Evolutionary conservation across 129 eudicot genomes (phyloP).

Genomic region (Centella asiatica): DNA sequence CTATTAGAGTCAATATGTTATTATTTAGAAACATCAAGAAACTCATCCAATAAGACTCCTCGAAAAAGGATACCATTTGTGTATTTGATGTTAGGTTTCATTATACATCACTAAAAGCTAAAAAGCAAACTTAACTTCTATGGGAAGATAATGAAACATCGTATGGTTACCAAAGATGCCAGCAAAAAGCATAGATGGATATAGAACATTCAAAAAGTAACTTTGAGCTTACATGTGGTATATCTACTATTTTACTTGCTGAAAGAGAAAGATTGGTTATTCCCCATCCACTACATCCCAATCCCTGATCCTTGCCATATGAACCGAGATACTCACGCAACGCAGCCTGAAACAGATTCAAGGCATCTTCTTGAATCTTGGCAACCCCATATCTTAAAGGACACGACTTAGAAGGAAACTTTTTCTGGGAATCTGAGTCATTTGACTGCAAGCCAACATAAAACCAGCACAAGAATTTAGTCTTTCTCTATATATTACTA

Average conservation of each 20-base stretch:
- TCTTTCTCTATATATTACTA: not conserved
- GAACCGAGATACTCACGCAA: constrained; percentile 70
- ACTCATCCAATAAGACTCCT: no score
- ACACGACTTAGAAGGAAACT: constrained; percentile 92
- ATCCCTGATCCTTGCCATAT: constrained; percentile 20
- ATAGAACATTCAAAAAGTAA: not conserved
- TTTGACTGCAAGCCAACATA: constrained; percentile 36
- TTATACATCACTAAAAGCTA: not conserved
- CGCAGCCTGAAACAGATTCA: constrained; percentile 68
- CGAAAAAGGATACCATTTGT: no score
- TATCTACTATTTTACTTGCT: constrained; percentile 73
- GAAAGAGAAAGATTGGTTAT: constrained; percentile 73
- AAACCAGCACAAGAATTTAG: not conserved
- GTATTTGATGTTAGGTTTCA: not conserved
- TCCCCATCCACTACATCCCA: constrained; percentile 58
- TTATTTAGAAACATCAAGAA: no score
- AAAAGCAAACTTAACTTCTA: no score
- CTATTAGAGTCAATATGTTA: no score
- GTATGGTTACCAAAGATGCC: not conserved
- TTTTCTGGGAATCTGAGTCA: constrained; percentile 62
- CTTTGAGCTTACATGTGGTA: constrained; percentile 61
- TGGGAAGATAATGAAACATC: no score
- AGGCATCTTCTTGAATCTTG: constrained; percentile 77
- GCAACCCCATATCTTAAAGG: constrained; percentile 71
- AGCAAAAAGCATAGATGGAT: not conserved